phyloP scores from a whole-genome alignment of 73 alveolate species.

The Tetrahymena malaccensis region DNA sequence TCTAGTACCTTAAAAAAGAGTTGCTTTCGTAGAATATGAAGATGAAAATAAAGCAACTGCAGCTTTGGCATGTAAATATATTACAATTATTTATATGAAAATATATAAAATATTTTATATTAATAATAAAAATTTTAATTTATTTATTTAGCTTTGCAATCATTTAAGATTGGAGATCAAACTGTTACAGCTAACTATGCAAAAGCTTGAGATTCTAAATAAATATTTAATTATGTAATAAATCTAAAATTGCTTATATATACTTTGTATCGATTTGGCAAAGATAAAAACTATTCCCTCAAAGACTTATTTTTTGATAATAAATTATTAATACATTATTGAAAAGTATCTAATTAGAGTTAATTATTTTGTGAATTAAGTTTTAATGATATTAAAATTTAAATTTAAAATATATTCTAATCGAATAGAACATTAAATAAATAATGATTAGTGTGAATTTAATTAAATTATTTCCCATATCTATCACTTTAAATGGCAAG shows the following conservation, averaged over 20 bases:
- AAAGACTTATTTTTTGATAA: too few relatives aligned
- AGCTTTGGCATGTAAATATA: not conserved
- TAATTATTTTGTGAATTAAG: too few relatives aligned
- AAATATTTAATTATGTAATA: not conserved
- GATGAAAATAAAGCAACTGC: constrained; percentile 20
- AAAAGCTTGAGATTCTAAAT: not conserved
- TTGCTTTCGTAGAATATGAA: constrained; percentile 43
- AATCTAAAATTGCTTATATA: not conserved
- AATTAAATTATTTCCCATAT: too few relatives aligned
- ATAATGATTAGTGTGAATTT: too few relatives aligned
- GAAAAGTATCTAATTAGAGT: too few relatives aligned
- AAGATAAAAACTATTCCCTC: not conserved
- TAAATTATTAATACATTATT: too few relatives aligned
- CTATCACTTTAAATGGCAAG: too few relatives aligned
- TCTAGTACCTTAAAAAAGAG: constrained; percentile 12
- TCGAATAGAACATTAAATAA: too few relatives aligned
- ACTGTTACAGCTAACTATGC: not conserved
- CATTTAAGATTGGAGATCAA: not conserved
- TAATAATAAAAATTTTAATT: not conserved
- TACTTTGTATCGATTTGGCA: not conserved
- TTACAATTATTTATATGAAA: not conserved
- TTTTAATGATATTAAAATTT: too few relatives aligned
- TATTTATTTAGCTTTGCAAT: not conserved
- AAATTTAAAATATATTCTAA: too few relatives aligned
- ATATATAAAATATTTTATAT: not conserved